Conservation (phyloP, 2,329 filamentous ascomycete genomes). For the Aureobasidium sp. region DNA sequence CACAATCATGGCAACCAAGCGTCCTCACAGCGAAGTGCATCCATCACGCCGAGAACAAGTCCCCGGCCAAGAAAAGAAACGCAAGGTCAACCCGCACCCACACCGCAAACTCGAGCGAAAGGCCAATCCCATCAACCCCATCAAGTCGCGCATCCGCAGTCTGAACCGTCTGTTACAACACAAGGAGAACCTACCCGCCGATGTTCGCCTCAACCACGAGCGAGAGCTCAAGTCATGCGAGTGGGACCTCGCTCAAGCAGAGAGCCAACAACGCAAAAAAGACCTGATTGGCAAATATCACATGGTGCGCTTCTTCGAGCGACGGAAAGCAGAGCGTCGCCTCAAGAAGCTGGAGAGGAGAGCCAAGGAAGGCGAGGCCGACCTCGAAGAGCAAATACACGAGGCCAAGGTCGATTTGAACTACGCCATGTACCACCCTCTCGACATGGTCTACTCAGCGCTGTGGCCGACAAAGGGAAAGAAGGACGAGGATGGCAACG, state of each 20-base stretch:
- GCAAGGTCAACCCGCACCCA: conserved; percentile 22
- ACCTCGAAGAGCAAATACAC: conserved; percentile 37
- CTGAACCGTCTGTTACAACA: conserved; percentile 60
- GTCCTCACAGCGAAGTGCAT: conserved; percentile 21
- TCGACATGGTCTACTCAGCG: conserved; percentile 62
- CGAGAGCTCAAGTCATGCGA: conserved; percentile 62
- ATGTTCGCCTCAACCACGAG: conserved; percentile 62
- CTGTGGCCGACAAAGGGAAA: conserved; percentile 38
- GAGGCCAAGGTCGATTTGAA: conserved; percentile 63
- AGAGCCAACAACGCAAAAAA: conserved; percentile 55
- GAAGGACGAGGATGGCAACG: conserved; percentile 24
- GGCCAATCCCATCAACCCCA: conserved; percentile 37
- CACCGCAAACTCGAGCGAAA: conserved; percentile 27
- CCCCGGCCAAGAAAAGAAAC: conserved; percentile 20
- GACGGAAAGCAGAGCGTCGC: conserved; percentile 60
- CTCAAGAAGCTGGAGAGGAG: conserved; percentile 57
- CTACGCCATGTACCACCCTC: conserved; percentile 67
- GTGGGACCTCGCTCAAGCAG: conserved; percentile 54
- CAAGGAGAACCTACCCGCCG: conserved; percentile 56
- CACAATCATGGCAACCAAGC: conserved; percentile 23
- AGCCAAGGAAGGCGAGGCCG: conserved; percentile 39
- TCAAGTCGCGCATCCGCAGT: conserved; percentile 66
- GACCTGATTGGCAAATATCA: conserved; percentile 74
- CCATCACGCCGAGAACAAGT: conserved; percentile 23
- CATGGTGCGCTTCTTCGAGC: conserved; percentile 77